A percentile compares a stretch with the other conserved stretches of the same genome.
Conservation (phyloP, 2,329 filamentous ascomycete species). For the Fusarium denticulatum region DNA sequence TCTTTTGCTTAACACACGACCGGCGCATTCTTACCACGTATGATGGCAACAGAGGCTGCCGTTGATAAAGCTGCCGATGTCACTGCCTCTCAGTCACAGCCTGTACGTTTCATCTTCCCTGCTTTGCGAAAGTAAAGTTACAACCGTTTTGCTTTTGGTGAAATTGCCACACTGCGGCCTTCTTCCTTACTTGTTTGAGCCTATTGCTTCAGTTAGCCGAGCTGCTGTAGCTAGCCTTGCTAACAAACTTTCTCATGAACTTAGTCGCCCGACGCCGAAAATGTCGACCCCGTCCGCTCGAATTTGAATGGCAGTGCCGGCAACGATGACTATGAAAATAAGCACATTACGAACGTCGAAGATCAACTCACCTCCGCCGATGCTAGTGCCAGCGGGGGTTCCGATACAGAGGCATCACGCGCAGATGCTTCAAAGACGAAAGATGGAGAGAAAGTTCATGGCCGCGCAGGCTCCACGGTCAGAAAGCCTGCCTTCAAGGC, state of each 20-base stretch:
- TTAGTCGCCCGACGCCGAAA: conserved; percentile 53
- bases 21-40: conserved; percentile 61
- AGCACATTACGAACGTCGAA: conserved; percentile 67
- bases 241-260: conserved; percentile 21
- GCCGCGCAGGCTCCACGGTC: conserved; percentile 65
- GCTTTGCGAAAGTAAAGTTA: neutral
- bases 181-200: neutral
- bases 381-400: conserved; percentile 77
- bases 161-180: neutral
- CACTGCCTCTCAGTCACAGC: conserved; percentile 58
- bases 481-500: conserved; percentile 87
- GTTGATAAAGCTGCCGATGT: conserved; percentile 64
- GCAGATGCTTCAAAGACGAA: conserved; percentile 64
- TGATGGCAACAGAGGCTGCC: conserved; percentile 72
- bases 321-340: conserved; percentile 64
- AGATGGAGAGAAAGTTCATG: conserved; percentile 68
- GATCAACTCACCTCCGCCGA: conserved; percentile 70
- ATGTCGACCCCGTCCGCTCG: conserved; percentile 58
- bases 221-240: conserved; percentile 10
- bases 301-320: conserved; percentile 61
- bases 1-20: conserved; percentile 44
- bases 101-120: conserved; percentile 51
- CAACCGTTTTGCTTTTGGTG: neutral
- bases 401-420: conserved; percentile 78
- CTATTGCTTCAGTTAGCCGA: neutral